A percentile compares a stretch with the other conserved stretches of the same genome.
Conservation (phyloP, 768 basidiomycete species). For the Pilatotrama ljubarskyi region DNA sequence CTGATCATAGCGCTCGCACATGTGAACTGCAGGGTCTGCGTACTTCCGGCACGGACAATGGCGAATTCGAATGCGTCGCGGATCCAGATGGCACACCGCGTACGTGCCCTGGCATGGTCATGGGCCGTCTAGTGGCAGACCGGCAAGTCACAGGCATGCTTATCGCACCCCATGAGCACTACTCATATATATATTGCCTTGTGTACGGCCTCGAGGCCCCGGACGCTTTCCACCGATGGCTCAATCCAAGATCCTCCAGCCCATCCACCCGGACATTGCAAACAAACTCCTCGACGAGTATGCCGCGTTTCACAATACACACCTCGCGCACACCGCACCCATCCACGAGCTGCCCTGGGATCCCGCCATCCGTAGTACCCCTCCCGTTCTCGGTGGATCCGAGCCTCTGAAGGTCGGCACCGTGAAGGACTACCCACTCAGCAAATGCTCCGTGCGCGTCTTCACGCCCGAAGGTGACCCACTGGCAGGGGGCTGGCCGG, state of each 20-base stretch:
- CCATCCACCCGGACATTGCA: conserved; percentile 63
- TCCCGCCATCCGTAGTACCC: conserved; percentile 51
- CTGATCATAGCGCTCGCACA: conserved; percentile 9
- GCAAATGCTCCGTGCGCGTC: conserved; percentile 55
- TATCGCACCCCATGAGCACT: conserved; percentile 7
- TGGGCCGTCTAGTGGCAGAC: background rate
- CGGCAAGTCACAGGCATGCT: background rate
- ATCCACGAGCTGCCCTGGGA: conserved; percentile 64
- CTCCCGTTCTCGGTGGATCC: conserved; percentile 58
- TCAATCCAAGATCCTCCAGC: conserved; percentile 38
- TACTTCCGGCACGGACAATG: background rate
- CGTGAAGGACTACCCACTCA: conserved; percentile 53
- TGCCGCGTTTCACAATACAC: conserved; percentile 55
- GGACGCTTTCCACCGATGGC: background rate
- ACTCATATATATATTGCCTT: background rate
- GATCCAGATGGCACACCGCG: background rate
- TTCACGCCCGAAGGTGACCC: conserved; percentile 59
- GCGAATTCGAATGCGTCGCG: background rate
- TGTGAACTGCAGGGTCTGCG: background rate
- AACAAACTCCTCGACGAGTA: conserved; percentile 66
- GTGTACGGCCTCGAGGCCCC: background rate
- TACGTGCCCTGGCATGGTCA: background rate
- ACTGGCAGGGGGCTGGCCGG: conserved; percentile 65
- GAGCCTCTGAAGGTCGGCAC: conserved; percentile 55
- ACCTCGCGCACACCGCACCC: conserved; percentile 46